A percentile compares a stretch with the other conserved stretches of the same genome.
Conservation (phyloP, 495 filamentous ascomycete species). For the Mycothermus thermophilus region DNA sequence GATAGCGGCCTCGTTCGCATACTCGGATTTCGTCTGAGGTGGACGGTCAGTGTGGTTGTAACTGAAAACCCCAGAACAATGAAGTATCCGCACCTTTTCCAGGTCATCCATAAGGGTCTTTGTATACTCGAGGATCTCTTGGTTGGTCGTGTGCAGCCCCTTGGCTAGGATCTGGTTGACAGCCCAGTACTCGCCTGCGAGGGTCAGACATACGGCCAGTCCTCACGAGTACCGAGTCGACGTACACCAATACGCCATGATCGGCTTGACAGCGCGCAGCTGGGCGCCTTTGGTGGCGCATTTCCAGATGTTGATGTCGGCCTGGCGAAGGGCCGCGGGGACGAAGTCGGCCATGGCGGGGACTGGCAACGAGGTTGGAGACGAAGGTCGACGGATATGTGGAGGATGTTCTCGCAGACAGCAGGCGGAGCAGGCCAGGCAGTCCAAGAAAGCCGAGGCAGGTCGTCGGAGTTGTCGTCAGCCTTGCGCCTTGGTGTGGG, state of each 20-base stretch:
- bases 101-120: slow-evolving; percentile 80
- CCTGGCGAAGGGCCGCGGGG: slow-evolving; percentile 58
- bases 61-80: background rate
- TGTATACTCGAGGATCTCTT: slow-evolving; percentile 65
- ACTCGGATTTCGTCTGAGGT: slow-evolving; percentile 47
- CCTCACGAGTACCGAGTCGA: slow-evolving; percentile 4
- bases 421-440: too few species aligned
- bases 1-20: slow-evolving; percentile 47
- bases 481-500: too few species aligned
- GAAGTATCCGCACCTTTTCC: slow-evolving; percentile 47
- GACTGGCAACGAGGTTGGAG: too few species aligned
- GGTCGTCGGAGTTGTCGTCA: too few species aligned
- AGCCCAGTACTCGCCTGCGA: slow-evolving; percentile 75
- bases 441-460: too few species aligned
- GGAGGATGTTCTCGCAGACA: too few species aligned
- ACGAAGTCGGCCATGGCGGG: slow-evolving; percentile 56
- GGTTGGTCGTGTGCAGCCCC: slow-evolving; percentile 58
- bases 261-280: slow-evolving; percentile 69
- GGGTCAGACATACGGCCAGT: slow-evolving; percentile 2
- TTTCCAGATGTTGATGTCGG: slow-evolving; percentile 53
- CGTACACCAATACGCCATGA: slow-evolving; percentile 91
- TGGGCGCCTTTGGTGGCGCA: slow-evolving; percentile 74
- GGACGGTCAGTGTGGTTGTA: background rate
- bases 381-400: too few species aligned
- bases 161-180: slow-evolving; percentile 79